These are phyloP conservation scores for Austroboletus niveus DNA, from an alignment of 1,284 basidiomycete genomes.

Conservation along the genomic window DNA sequence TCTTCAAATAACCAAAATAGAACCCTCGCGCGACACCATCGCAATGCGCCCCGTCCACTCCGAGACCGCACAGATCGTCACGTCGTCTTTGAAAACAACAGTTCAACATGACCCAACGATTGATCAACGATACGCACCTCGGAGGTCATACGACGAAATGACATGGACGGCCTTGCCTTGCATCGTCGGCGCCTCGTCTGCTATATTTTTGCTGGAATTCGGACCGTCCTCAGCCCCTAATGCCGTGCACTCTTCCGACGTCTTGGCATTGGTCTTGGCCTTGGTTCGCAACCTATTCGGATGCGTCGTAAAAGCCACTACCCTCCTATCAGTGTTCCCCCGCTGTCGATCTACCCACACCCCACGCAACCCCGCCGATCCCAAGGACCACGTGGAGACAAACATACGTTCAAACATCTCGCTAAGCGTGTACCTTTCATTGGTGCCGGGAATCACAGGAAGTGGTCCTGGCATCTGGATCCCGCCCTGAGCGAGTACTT, in stretches of 20 bases:
- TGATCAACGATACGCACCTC: conserved; percentile 36
- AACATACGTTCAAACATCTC: conserved; percentile 34
- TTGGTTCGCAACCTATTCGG: conserved; percentile 6
- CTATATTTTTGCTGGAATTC: too few relatives aligned
- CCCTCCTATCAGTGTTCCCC: conserved; percentile 31
- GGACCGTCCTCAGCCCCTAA: too few relatives aligned
- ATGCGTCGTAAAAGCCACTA: conserved; percentile 27
- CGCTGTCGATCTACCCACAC: conserved; percentile 50
- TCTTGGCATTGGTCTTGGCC: neutral
- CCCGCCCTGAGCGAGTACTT: conserved; percentile 32
- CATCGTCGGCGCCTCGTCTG: conserved; percentile 15
- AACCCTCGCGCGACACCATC: conserved; percentile 11
- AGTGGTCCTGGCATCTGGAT: conserved; percentile 12
- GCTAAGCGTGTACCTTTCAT: neutral
- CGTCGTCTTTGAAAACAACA: conserved; percentile 15
- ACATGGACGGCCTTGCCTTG: conserved; percentile 39
- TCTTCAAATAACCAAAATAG: too few relatives aligned
- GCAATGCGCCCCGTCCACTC: conserved; percentile 28
- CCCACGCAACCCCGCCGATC: conserved; percentile 44
- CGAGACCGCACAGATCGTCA: conserved; percentile 26
- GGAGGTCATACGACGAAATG: conserved; percentile 46
- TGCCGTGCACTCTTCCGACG: too few relatives aligned
- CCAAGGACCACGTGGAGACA: conserved; percentile 44
- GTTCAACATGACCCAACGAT: neutral
- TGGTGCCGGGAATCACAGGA: conserved; percentile 1